Evolutionary conservation across 2,329 filamentous ascomycete genomes (phyloP).

Genomic region (Monilinia vaccinii-corymbosi): DNA sequence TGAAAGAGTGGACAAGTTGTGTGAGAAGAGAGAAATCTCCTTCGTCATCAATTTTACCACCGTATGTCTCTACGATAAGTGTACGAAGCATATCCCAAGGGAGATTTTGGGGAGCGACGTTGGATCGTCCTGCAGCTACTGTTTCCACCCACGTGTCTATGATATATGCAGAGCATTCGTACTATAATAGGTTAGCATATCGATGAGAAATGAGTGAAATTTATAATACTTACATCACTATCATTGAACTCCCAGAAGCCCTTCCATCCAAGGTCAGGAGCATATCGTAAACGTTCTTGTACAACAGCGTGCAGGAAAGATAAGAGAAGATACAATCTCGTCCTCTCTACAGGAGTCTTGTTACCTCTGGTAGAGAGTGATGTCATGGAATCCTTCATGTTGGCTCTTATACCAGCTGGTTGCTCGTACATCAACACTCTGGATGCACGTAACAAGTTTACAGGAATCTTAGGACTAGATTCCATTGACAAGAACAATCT

Average conservation of each 20-base stretch:
- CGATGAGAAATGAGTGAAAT: constrained; percentile 38
- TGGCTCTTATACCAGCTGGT: constrained; percentile 88
- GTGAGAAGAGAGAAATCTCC: constrained; percentile 69
- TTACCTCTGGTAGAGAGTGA: constrained; percentile 66
- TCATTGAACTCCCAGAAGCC: constrained; percentile 99
- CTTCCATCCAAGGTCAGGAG: constrained; percentile 91
- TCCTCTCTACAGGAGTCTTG: constrained; percentile 83
- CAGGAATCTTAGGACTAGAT: constrained; percentile 89
- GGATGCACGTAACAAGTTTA: constrained; percentile 87
- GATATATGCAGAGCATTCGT: constrained; percentile 94
- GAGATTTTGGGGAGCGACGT: constrained; percentile 86
- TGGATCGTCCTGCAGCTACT: constrained; percentile 75
- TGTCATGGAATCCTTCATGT: constrained; percentile 96
- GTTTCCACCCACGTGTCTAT: constrained; percentile 90
- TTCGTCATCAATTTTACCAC: constrained; percentile 92
- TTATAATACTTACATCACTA: constrained; percentile 70
- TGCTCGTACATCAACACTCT: constrained; percentile 97
- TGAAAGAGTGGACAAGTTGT: constrained; percentile 63
- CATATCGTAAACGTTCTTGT: constrained; percentile 89
- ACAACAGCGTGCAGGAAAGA: constrained; percentile 94
- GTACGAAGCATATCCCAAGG: constrained; percentile 95
- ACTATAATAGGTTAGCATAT: constrained; percentile 54
- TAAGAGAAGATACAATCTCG: constrained; percentile 79
- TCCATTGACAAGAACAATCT: constrained; percentile 97
- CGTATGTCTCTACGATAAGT: constrained; percentile 88